A percentile compares a stretch with the other conserved stretches of the same genome.
These are phyloP conservation scores for Pseudogymnoascus verrucosus DNA, from an alignment of 2,329 filamentous ascomycete species.

Conservation along the genomic window DNA sequence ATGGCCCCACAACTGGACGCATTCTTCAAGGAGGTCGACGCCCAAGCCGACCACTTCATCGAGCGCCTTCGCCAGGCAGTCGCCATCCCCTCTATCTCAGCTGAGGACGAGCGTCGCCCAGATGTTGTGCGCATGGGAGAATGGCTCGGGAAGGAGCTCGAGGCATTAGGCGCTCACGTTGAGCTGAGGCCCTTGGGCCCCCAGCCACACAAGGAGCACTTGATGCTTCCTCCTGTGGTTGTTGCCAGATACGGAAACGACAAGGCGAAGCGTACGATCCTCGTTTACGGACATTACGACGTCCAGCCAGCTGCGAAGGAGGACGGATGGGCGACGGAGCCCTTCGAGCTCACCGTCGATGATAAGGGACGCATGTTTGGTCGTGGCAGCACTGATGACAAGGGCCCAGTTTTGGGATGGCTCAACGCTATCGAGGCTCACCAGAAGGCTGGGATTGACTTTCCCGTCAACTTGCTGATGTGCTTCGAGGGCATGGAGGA, in stretches of 20 bases:
- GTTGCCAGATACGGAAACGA: slow-evolving; percentile 89
- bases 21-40: slow-evolving; percentile 89
- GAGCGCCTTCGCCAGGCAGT: slow-evolving; percentile 85
- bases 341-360: slow-evolving; percentile 81
- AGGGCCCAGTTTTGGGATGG: slow-evolving; percentile 95
- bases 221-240: slow-evolving; percentile 87
- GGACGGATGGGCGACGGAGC: slow-evolving; percentile 93
- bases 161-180: slow-evolving; percentile 74
- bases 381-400: slow-evolving; percentile 92
- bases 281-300: slow-evolving; percentile 98
- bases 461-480: slow-evolving; percentile 97
- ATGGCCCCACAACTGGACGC: slow-evolving; percentile 83
- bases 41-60: slow-evolving; percentile 72
- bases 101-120: slow-evolving; percentile 76
- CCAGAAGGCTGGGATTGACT: slow-evolving; percentile 86
- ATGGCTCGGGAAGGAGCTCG: slow-evolving; percentile 78
- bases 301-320: slow-evolving; percentile 90
- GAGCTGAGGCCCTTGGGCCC: slow-evolving; percentile 82
- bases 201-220: slow-evolving; percentile 82
- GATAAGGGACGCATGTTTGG: slow-evolving; percentile 94
- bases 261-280: slow-evolving; percentile 84
- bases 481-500: slow-evolving; percentile 99
- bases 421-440: slow-evolving; percentile 97
- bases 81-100: slow-evolving; percentile 91
- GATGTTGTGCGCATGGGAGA: slow-evolving; percentile 97